Percentiles rank a stretch among this genome's conserved stretches.
phyloP scores from a whole-genome alignment of 2,329 filamentous ascomycete species.

The Intubia oerlemansii region DNA sequence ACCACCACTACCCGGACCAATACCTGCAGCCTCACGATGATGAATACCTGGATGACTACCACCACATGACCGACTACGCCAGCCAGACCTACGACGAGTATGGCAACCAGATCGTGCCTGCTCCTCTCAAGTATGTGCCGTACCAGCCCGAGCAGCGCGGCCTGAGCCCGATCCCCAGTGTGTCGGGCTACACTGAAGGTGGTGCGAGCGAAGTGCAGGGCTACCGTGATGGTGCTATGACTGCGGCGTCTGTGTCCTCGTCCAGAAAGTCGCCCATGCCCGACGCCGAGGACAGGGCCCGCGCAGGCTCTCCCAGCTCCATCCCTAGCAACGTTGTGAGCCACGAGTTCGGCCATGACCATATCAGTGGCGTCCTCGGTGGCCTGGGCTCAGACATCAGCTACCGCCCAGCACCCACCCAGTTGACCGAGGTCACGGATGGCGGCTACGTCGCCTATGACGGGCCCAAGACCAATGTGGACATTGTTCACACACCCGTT shows the following conservation, averaged over 20 bases:
- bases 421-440: conserved; percentile 23
- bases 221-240: conserved; percentile 34
- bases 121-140: conserved; percentile 42
- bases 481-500: conserved; percentile 49
- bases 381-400: conserved; percentile 32
- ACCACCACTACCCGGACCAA: conserved; percentile 21
- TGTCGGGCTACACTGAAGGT: conserved; percentile 64
- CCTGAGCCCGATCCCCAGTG: conserved; percentile 77
- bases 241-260: conserved; percentile 31
- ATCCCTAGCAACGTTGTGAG: conserved; percentile 26
- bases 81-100: conserved; percentile 26
- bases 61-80: conserved; percentile 9
- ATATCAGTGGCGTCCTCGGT: conserved; percentile 35
- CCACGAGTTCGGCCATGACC: conserved; percentile 23
- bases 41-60: conserved; percentile 17
- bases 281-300: conserved; percentile 16
- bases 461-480: too few species aligned
- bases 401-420: conserved; percentile 21
- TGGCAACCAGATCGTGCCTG: conserved; percentile 39
- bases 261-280: conserved; percentile 32
- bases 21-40: conserved; percentile 9
- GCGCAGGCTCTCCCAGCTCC: conserved; percentile 29
- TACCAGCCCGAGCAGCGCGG: conserved; percentile 49
- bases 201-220: conserved; percentile 31
- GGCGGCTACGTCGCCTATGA: too few species aligned